Evolutionary conservation across 2,329 filamentous ascomycete genomes (phyloP).

Genomic region (Lomentospora prolificans): DNA sequence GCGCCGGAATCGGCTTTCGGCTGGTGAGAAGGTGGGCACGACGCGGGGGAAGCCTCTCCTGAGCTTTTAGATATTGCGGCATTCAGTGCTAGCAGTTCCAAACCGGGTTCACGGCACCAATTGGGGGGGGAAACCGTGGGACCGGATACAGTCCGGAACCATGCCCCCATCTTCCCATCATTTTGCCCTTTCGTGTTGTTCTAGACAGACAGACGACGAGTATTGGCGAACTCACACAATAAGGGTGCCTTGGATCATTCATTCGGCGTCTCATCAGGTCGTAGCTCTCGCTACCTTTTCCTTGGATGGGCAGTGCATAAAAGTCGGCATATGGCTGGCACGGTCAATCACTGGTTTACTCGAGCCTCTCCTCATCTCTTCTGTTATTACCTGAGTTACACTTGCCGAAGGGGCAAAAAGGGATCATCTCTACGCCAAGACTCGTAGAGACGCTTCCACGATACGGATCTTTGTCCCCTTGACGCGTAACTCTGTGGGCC

Average conservation of each 20-base stretch:
- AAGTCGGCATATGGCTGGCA: not conserved
- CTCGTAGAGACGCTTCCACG: not conserved
- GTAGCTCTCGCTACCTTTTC: not conserved
- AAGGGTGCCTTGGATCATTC: not conserved
- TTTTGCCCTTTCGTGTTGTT: not conserved
- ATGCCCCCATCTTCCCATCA: not conserved
- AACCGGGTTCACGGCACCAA: conserved; percentile 1
- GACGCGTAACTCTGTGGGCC: not conserved
- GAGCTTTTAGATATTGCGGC: no score
- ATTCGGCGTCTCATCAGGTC: not conserved
- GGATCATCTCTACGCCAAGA: not conserved
- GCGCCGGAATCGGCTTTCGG: not conserved
- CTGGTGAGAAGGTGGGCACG: not conserved
- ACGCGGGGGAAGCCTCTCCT: not conserved
- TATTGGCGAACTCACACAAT: no score
- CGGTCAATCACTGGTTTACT: not conserved
- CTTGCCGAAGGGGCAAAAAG: not conserved
- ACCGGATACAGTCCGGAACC: not conserved
- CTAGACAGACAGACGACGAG: no score
- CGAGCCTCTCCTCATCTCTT: not conserved
- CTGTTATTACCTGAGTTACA: no score
- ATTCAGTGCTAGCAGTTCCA: no score
- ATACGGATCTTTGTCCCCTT: not conserved
- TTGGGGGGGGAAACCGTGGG: not conserved
- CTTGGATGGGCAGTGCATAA: not conserved